Conservation (phyloP, 306 rosid species). For the Medicago arabica region DNA sequence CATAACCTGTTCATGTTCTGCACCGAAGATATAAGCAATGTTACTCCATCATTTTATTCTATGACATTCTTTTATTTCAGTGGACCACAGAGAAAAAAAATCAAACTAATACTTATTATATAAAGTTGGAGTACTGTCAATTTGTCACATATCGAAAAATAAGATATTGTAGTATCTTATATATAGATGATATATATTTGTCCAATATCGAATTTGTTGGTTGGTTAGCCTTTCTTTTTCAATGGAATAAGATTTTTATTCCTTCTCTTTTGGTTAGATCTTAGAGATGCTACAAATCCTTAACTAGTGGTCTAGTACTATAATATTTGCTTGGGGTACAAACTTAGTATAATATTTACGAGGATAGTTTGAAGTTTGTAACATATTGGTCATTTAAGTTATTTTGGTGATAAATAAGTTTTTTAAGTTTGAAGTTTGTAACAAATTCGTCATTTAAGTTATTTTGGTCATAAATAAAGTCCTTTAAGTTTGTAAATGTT, state of each 20-base stretch:
- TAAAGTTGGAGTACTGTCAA: background rate
- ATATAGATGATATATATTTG: background rate
- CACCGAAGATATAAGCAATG: slow-evolving; percentile 21
- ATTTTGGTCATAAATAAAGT: too few relatives aligned
- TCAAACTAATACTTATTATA: background rate
- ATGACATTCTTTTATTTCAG: slow-evolving; percentile 42
- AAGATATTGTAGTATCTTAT: slow-evolving; percentile 10
- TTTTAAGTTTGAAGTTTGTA: too few relatives aligned
- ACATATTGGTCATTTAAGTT: too few relatives aligned
- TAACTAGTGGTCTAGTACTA: too few relatives aligned
- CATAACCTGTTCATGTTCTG: slow-evolving; percentile 35
- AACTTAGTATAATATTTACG: too few relatives aligned
- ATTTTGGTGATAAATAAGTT: too few relatives aligned
- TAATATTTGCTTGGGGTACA: too few relatives aligned
- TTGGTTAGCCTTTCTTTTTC: background rate
- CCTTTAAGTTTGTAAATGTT: too few relatives aligned
- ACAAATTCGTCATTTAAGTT: too few relatives aligned
- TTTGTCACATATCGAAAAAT: slow-evolving; percentile 26
- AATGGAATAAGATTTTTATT: background rate
- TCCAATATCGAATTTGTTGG: slow-evolving; percentile 3
- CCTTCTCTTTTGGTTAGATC: slow-evolving; percentile 3
- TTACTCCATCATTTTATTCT: slow-evolving; percentile 36
- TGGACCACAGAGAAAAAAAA: slow-evolving; percentile 16
- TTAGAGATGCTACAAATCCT: background rate
- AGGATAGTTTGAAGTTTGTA: too few relatives aligned